These are phyloP conservation scores for Botrytis deweyae DNA, from an alignment of 2,329 filamentous ascomycete genomes.

Conservation along the genomic window DNA sequence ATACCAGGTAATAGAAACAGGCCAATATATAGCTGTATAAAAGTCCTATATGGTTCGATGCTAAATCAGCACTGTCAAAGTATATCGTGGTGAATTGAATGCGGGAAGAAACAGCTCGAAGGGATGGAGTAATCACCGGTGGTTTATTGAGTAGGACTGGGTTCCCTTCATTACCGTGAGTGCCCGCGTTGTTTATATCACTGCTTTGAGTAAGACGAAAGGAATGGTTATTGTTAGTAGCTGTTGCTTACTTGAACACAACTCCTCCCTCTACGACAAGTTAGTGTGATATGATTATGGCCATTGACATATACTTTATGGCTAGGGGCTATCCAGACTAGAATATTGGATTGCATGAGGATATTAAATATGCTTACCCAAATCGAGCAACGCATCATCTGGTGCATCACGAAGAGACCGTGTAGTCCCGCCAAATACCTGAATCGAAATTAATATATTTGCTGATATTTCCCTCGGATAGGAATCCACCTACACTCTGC, in stretches of 20 bases:
- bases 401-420: not conserved
- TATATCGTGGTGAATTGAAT: not conserved
- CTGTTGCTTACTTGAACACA: not conserved
- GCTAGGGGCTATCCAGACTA: not conserved
- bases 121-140: not conserved
- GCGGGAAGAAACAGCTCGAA: not conserved
- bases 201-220: not conserved
- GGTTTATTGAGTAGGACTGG: not conserved
- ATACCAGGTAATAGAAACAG: not conserved
- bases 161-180: not conserved
- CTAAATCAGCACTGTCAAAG: not conserved
- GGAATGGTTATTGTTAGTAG: not conserved
- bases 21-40: not conserved
- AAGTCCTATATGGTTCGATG: not conserved
- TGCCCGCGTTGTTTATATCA: not conserved
- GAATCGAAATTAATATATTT: not conserved
- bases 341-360: not conserved
- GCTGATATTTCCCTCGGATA: not conserved
- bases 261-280: not conserved
- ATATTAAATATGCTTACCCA: not conserved
- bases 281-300: not conserved
- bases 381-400: not conserved
- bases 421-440: not conserved
- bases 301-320: not conserved
- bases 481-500: not conserved